Base-by-base conservation (phyloP, 805 yeast genomes). In the Hanseniaspora valbyensis region DNA sequence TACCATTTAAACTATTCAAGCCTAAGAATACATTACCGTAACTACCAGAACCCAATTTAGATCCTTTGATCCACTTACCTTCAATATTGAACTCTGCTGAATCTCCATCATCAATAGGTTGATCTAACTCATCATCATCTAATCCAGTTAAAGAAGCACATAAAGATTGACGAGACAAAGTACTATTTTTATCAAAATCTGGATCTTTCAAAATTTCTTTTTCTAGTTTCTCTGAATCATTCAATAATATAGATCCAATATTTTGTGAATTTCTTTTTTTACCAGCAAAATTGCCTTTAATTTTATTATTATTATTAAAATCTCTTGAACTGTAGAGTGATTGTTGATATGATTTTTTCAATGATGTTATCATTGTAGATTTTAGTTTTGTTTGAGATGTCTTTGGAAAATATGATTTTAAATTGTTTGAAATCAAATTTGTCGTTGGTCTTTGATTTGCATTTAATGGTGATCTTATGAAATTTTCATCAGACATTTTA, bases 21-120 rank as follows among this genome's bases (percentile, higher is more conserved):
- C 96, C 98, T 33, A 92, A 68, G 55, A 83, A 89, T 1, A 92
- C 98, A 1, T 86, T 80, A 29, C 97, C 98, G 70, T 88, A 92
- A 54, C 94, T 81, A 2, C 98, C 98, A 9, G 90, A 81, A 0
- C 98, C 98, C 56, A 92, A 87, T 42, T 88, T 71, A 0, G 95
- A 85, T 42, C 98, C 98, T 58, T 83, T 83, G 40, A 88, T 73
- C 98, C 98, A 92, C 39, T 84, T 77, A 34, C 78, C 73, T 3
- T 95, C 92, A 0, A 84, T 54, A 30, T 58, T 58, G 3, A 64
- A 61, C 7, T 66, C 65, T 42, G 60, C 46, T 0, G 64, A 59
- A 3, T 61, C 55, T 18, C 56, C 44, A 19, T 53, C 60, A 7
- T 70, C 74, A 21, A 70, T 77, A 4, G 64, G 66, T 22, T 61